Base-by-base conservation (phyloP, 768 basidiomycete species). In the Auriscalpium vulgare region DNA sequence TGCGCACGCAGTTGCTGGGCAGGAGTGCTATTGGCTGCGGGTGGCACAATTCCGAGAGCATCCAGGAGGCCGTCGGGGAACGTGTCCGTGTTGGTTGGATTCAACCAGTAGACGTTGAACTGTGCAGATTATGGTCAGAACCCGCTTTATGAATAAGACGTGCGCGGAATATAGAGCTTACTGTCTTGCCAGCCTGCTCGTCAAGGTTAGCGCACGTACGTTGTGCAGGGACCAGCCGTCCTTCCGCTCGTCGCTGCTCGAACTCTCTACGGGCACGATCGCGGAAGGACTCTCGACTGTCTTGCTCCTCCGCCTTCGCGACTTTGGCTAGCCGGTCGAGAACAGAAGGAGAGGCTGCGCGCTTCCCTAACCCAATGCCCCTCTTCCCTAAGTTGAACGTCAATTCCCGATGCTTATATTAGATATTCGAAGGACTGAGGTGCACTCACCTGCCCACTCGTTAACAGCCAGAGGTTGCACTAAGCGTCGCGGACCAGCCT, bases 71-170 rank as follows among this genome's bases (percentile, higher is more conserved):
- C 84, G 21, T 74, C 66, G 14, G 91, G 89, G 64, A 91, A 83
- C 35, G 87, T 73, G 40, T 84, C 80, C 8, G 72, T 69, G 63
- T 84, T 77, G 54, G 75, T 73, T 2, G 88, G 84, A 65, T 91
- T 81, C 53, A 94, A 74, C 83, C 86, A 90, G 29, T 91, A 73
- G 36, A 87, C 80, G 63, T 92, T 91, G 69, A 91, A 91, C 91
- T 94, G 63, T 46, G 21, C 29, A 46, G 4, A 8, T 43, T 29
- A 4, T 7, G 4, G 29, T 29, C 29, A 50, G n/a, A 49, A 54
- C 38, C 14, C 16, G 55, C 45, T n/a, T 47, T 21, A 52, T 54
- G 44, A 44, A 43, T 45, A 35, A 45, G 44, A 37, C 48, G 37
- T 47, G 19, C 35, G 23, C 37, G 51, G 46, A 23, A 37, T 37